Evolutionary conservation across 805 yeast species (phyloP), one percentile per base, ranked within the genome.

Genomic region (Saccharomycopsis fibuligera): DNA sequence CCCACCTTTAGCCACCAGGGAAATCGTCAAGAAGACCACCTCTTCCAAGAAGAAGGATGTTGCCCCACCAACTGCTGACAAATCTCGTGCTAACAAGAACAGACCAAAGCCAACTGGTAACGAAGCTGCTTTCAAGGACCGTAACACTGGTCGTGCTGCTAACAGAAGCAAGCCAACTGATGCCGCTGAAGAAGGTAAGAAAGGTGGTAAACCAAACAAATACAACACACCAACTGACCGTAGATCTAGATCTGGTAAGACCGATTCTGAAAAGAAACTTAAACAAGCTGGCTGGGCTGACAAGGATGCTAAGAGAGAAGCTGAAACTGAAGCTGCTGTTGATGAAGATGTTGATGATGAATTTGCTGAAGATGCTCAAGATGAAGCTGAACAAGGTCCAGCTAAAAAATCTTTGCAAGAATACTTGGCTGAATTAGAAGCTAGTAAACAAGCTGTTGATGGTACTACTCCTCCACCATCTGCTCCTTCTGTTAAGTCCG

Each of bases 31-130:
- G 79, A 78, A 81, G 74, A 70, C 70, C 70, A 82, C 91, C 60
- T 81, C 95, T 55, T 82, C 93, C 64, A 88, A 85, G 79, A 90
- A 90, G 78, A 68, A 81, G 54, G 96, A 86, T 65, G 81, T 72
- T 54, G 79, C 93, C 53, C 90, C 93, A 62, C 77, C 90, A 58
- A 76, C 83, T 57, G 89, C 93, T 57, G 83, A 82, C 74, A 82
- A 87, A 66, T 70, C 86, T 60, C 82, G 74, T 69, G 88, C 95
- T 58, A 83, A 77, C 70, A 80, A 83, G 69, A 73, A 71, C 73
- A 78, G 78, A 69, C 74, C 82, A 63, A 75, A 75, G 68, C 73
- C 83, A 50, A 70, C 87, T 24, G 47, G 48, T 39, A 89, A 87
- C 75, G 96, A 88, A 64, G 95, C 88, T 60, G 96, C 95, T 56